Conservation (phyloP, 2,329 filamentous ascomycete species). For the Cercospora sp. region DNA sequence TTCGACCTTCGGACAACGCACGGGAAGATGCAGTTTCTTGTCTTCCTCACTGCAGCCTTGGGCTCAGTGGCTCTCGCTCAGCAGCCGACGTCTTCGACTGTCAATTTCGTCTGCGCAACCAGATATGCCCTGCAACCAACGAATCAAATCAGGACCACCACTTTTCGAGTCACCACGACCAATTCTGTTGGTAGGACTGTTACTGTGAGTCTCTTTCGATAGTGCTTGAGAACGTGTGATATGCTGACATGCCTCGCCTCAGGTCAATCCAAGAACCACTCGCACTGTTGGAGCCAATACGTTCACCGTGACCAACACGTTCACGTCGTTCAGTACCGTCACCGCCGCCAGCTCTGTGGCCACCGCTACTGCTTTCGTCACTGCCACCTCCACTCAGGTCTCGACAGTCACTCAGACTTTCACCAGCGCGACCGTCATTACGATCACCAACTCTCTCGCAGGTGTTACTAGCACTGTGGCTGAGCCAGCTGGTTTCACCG, state of each 20-base stretch:
- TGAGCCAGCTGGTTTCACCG: conserved; percentile 13
- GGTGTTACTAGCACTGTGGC: conserved; percentile 6
- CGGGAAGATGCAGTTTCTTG: conserved; percentile 8
- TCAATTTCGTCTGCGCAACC: conserved; percentile 9
- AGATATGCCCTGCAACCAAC: conserved; percentile 6
- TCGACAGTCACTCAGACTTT: conserved; percentile 10
- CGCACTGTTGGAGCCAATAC: not conserved
- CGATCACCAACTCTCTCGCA: conserved; percentile 1
- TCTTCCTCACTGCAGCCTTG: conserved; percentile 9
- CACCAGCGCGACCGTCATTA: not conserved
- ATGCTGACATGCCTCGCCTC: not conserved
- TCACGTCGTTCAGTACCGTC: conserved; percentile 8
- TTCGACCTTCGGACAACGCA: not conserved
- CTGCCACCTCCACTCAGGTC: conserved; percentile 10
- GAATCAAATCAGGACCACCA: conserved; percentile 9
- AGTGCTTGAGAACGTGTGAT: not conserved
- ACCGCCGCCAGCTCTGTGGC: not conserved
- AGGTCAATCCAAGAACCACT: conserved; percentile 7
- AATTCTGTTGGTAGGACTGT: conserved; percentile 7
- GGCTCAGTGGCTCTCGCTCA: conserved; percentile 11
- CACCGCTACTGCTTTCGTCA: not conserved
- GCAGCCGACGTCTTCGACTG: not conserved
- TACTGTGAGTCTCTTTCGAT: not conserved
- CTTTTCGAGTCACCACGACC: conserved; percentile 7
- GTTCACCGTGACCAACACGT: conserved; percentile 12